Evolutionary conservation across 192 early-diverging fungal species (phyloP).

Genomic region (Helicostylum pulchrum): DNA sequence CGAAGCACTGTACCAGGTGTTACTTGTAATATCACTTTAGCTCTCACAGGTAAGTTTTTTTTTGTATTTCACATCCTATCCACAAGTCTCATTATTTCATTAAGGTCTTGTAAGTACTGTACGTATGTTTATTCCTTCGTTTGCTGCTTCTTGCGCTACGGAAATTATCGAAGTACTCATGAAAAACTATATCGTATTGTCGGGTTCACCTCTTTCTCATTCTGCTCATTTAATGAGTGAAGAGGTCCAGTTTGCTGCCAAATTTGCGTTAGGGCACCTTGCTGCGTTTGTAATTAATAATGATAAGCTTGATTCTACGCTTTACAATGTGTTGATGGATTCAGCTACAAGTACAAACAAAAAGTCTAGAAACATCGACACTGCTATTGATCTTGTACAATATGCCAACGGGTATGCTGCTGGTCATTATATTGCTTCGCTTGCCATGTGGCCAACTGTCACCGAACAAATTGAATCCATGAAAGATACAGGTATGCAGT

Average conservation of each 20-base stretch:
- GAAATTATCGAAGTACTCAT: conserved; percentile 15
- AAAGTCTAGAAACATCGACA: conserved; percentile 15
- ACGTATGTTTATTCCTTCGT: conserved; percentile 16
- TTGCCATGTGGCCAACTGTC: conserved; percentile 22
- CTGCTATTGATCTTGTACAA: conserved; percentile 19
- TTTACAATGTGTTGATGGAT: conserved; percentile 2
- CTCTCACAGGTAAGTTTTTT: conserved; percentile 24
- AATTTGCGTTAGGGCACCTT: conserved; percentile 27
- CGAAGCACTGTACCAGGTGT: conserved; percentile 30
- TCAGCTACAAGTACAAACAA: neutral
- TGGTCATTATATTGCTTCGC: conserved; percentile 9
- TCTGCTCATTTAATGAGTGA: conserved; percentile 28
- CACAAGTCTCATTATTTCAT: neutral
- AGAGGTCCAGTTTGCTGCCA: conserved; percentile 32
- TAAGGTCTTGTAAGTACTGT: conserved; percentile 17
- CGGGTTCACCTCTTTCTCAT: neutral
- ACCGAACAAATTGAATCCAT: conserved; percentile 3
- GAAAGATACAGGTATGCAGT: neutral
- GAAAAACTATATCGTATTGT: conserved; percentile 12
- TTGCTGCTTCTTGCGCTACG: conserved; percentile 6
- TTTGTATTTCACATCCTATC: neutral
- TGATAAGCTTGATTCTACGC: conserved; percentile 9
- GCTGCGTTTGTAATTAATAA: conserved; percentile 25
- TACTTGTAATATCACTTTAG: conserved; percentile 29
- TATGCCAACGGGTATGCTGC: conserved; percentile 23